Conservation (phyloP, 2,329 filamentous ascomycete genomes). For the Trichoderma afroharzianum region DNA sequence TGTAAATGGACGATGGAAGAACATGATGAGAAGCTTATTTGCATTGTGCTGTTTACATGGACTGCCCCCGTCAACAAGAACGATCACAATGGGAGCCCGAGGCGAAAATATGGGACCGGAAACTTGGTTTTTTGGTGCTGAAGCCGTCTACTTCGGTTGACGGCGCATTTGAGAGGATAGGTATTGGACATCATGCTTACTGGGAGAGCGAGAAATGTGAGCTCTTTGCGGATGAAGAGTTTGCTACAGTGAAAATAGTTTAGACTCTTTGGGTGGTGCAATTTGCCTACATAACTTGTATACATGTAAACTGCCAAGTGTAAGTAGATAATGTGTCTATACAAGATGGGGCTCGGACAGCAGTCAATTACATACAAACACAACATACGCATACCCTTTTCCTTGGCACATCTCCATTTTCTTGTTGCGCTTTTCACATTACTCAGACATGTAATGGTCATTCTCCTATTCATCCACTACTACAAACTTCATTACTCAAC, state of each 20-base stretch:
- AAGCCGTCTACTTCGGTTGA: neutral
- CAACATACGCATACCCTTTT: too few relatives aligned
- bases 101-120: neutral
- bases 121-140: neutral
- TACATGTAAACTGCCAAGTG: neutral
- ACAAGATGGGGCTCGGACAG: too few relatives aligned
- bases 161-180: neutral
- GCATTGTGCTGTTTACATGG: neutral
- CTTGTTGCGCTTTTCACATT: too few relatives aligned
- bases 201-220: neutral
- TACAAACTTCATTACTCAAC: too few relatives aligned
- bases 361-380: too few relatives aligned
- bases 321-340: too few relatives aligned
- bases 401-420: too few relatives aligned
- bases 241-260: neutral
- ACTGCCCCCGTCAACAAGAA: neutral
- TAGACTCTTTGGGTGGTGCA: neutral
- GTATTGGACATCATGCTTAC: neutral
- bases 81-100: neutral
- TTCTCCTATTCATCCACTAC: too few relatives aligned
- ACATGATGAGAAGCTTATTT: neutral
- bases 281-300: neutral
- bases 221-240: neutral
- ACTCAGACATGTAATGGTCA: too few relatives aligned
- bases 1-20: neutral